Evolutionary conservation across 2,329 filamentous ascomycete genomes (phyloP), one percentile per base, ranked within the genome.

Genomic region (Pestalotiopsis sp.): DNA sequence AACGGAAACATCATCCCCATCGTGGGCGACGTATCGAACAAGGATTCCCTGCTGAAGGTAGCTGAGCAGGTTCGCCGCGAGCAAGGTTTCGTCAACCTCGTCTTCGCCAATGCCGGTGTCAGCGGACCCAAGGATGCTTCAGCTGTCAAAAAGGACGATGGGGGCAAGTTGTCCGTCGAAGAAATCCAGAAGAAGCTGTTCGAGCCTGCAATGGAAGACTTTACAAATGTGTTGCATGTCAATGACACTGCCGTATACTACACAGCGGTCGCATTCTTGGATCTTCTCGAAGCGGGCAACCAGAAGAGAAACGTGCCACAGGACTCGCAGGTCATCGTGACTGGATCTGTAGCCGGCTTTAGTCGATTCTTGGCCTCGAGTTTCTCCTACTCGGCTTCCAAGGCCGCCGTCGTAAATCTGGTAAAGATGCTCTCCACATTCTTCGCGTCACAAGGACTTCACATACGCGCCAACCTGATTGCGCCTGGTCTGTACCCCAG

Each of bases 381-480:
- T 14, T 66, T 66, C 57, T 40, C 65, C 6, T 66, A 66, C 36
- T 41, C 52, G 17, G 40, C 56, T 11, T 66, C 65, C 52, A 66
- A 66, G 38, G 65, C 65, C 7, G 65, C 65, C n/a, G 65, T 36
- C 4, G 20, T 23, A 6, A 56, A 60, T 41, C 27, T 66, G 23
- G 65, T 66, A 5, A 66, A 66, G 65, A 66, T 66, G 65, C 65
- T 66, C 27, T 66, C 65, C 17, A 66, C 65, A 1, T 66, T 59
- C n/a, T 49, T 66, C 31, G 17, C 65, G 7, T n/a, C n/a, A 17
- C 5, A 59, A 7, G 65, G 57, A 5, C 60, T 66, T 17, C 65
- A 66, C 27, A 66, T 66, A n/a, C 65, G 65, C 31, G 65, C 65
- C 12, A 66, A 66, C 23, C 36, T 66, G n/a, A 66, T 66, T n/a